These are phyloP conservation scores for Musa balbisiana DNA, from an alignment of 202 grass and related monocot genomes.

Conservation along the genomic window DNA sequence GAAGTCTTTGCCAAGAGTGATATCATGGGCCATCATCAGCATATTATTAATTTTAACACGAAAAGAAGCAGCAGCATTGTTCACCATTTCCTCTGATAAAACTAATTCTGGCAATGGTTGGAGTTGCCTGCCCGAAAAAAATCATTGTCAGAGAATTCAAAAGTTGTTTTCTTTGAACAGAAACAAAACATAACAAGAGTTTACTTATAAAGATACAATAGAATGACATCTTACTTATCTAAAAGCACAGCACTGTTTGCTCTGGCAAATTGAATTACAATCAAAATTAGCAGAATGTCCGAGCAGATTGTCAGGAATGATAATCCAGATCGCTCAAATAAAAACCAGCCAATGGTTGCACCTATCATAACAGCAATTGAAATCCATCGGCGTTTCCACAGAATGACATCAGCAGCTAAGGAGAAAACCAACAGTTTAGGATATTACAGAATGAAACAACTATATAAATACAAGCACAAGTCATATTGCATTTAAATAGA, in stretches of 20 bases:
- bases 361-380: constrained; percentile 56
- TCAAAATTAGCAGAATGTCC: constrained; percentile 79
- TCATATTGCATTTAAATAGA: neutral
- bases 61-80: constrained; percentile 65
- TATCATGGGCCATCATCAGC: constrained; percentile 90
- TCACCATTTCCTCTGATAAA: constrained; percentile 98
- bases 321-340: constrained; percentile 86
- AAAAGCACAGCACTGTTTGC: constrained; percentile 48
- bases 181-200: constrained; percentile 15
- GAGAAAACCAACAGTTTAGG: constrained; percentile 21
- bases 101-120: constrained; percentile 87
- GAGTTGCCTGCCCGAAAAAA: constrained; percentile 46
- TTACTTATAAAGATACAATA: constrained; percentile 11
- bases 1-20: constrained; percentile 94
- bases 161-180: neutral
- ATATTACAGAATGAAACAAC: constrained; percentile 14
- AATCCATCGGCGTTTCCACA: constrained; percentile 58
- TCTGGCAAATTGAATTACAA: constrained; percentile 54
- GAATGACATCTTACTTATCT: constrained; percentile 51
- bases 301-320: constrained; percentile 92
- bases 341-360: constrained; percentile 66
- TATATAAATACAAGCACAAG: constrained; percentile 12
- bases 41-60: constrained; percentile 89
- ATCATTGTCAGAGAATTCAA: neutral
- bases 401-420: constrained; percentile 89